A percentile compares a stretch with the other conserved stretches of the same genome.
phyloP scores from a whole-genome alignment of 2,329 filamentous ascomycete genomes.

The Pseudocercospora fuligena region DNA sequence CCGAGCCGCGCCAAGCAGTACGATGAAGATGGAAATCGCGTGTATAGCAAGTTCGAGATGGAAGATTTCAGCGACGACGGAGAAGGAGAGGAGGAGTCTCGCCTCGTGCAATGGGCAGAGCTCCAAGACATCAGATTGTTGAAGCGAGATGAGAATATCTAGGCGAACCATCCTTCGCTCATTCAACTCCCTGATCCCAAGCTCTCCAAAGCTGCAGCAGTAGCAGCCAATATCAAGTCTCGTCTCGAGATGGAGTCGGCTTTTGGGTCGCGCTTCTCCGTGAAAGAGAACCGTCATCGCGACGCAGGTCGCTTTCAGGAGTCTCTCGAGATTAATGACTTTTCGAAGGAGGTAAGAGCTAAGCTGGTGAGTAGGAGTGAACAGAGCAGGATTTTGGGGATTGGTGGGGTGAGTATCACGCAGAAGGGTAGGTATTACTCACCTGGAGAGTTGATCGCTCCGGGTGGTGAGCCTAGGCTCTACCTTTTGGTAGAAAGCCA shows the following conservation, averaged over 20 bases:
- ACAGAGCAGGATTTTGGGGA: background rate
- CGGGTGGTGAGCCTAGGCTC: background rate
- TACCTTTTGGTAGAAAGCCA: background rate
- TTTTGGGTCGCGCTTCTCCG: background rate
- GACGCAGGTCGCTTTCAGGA: background rate
- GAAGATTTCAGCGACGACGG: conserved; percentile 62
- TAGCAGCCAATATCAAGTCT: background rate
- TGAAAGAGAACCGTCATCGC: background rate
- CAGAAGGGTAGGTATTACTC: background rate
- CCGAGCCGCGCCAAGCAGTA: conserved; percentile 62
- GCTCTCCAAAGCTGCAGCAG: background rate
- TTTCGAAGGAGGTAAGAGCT: background rate
- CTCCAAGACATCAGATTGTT: conserved; percentile 14
- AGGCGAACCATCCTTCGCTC: conserved; percentile 1
- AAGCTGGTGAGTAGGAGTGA: background rate
- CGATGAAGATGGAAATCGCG: conserved; percentile 71
- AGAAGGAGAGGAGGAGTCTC: conserved; percentile 51
- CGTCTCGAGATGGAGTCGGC: background rate
- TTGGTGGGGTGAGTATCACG: background rate
- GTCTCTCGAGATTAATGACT: background rate
- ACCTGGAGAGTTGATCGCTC: background rate
- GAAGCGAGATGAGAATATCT: conserved; percentile 12
- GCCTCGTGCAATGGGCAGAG: conserved; percentile 5
- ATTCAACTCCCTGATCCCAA: background rate
- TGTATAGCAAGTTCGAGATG: conserved; percentile 80